Evolutionary conservation across 208 protist genomes (phyloP).

Genomic region (Porcisia hertigi): DNA sequence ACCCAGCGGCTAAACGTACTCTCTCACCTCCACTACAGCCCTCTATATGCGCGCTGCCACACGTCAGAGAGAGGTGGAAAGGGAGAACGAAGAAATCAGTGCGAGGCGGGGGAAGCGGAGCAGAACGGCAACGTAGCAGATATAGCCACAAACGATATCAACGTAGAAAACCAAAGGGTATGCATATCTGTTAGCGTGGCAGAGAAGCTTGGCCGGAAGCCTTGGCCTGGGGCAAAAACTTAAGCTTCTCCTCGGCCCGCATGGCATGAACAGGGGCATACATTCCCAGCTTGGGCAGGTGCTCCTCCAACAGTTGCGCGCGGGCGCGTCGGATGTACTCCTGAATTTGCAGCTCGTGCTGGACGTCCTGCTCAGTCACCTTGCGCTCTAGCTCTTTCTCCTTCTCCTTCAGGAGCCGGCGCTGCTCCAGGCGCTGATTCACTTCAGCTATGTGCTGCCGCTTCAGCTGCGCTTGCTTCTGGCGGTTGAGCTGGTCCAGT

Average conservation of each 20-base stretch:
- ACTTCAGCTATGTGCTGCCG: conserved; percentile 81
- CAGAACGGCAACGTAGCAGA: neutral
- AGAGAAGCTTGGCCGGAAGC: neutral
- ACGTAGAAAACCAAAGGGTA: neutral
- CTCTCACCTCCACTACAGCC: neutral
- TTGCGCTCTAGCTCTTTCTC: conserved; percentile 66
- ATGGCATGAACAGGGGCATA: conserved; percentile 65
- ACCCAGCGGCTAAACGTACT: neutral
- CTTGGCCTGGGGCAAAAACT: conserved; percentile 32
- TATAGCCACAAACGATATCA: neutral
- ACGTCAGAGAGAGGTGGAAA: too few species aligned
- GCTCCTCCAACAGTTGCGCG: conserved; percentile 69
- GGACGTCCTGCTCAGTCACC: conserved; percentile 57
- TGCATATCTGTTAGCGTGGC: neutral
- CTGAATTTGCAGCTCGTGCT: conserved; percentile 67
- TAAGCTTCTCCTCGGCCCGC: conserved; percentile 61
- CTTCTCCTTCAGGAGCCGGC: conserved; percentile 65
- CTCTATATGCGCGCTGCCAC: neutral
- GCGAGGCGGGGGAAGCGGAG: neutral
- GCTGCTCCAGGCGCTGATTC: conserved; percentile 77
- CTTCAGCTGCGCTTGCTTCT: conserved; percentile 73
- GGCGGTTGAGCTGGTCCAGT: conserved; percentile 67
- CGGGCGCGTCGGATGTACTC: conserved; percentile 86
- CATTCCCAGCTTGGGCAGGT: conserved; percentile 69
- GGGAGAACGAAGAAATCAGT: neutral